Base-by-base conservation (phyloP, 768 basidiomycete genomes). In the Cytidiella melzeri region DNA sequence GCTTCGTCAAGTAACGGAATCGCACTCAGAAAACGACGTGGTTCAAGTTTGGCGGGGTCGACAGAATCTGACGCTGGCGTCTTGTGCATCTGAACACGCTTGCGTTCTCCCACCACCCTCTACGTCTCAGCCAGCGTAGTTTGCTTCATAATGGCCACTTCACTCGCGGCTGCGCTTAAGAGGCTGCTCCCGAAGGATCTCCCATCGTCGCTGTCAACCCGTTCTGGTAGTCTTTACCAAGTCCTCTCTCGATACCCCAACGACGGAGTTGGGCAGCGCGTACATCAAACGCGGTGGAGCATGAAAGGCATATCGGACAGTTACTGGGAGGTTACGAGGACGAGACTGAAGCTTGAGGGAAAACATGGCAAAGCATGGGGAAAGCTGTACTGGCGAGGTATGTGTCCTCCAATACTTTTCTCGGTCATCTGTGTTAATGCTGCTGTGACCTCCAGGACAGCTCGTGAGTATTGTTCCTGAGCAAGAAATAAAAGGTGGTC, bases 281-380 rank as follows among this genome's bases (percentile, higher is more conserved):
- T 92, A 1, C 72, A 85, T 65, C 91, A 92, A 64, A 71, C 70
- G 45, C 76, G 90, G 52, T 92, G 90, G 90, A 67, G 70, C 25
- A 61, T 67, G 25, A 91, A 90, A 67, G 73, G 77, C 18, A 84
- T 90, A 53, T 55, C 63, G 42, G 73, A 77, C 37, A 84, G 78
- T 50, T 89, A 80, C 62, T 92, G 91, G 90, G 64, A 77, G 28
- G 75, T 92, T 37, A 90, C 88, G 3, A 73, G 76, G 59, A 75
- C 85, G 26, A 69, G 71, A 53, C 79, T 91, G 62, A 92, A 91
- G 65, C 70, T 71, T 38, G 81, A 82, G 55, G 88, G 88, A 23
- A 71, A 65, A 23, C 85, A 90, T 57, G 90, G 90, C 2, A 90
- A 83, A 64, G 89, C 79, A 15, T 92, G 91, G 91, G 90, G 90